A percentile compares a stretch with the other conserved stretches of the same genome.
These are phyloP conservation scores for Pythium sukuiense DNA, from an alignment of 352 stramenopile genomes.

Conservation along the genomic window DNA sequence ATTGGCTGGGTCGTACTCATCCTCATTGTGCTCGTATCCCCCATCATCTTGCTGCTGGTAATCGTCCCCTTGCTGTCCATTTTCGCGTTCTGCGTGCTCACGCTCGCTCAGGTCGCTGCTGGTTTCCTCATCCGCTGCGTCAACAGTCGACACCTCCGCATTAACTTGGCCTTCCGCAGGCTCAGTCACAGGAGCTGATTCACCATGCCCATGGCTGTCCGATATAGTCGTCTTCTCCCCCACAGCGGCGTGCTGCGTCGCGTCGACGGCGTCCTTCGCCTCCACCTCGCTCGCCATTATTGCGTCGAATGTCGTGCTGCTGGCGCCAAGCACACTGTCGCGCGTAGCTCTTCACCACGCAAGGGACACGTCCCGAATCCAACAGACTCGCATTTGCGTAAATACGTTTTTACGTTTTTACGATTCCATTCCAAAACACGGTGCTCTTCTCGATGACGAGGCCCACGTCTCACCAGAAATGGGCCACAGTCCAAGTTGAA, in stretches of 20 bases:
- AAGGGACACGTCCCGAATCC: conserved; percentile 11
- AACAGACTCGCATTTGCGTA: background rate
- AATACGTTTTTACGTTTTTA: conserved; percentile 7
- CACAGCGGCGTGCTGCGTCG: background rate
- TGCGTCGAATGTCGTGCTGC: background rate
- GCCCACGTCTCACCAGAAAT: background rate
- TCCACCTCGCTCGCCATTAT: conserved; percentile 14
- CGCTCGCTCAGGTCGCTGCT: conserved; percentile 3
- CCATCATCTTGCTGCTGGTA: background rate
- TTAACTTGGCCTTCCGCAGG: background rate
- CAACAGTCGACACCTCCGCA: background rate
- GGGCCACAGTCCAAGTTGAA: conserved; percentile 23
- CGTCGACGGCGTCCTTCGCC: background rate
- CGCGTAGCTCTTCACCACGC: background rate
- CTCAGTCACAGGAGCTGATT: background rate
- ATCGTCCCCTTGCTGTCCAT: conserved; percentile 8
- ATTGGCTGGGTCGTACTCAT: conserved; percentile 38
- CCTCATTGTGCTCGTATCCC: conserved; percentile 20
- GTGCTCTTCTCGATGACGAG: conserved; percentile 6
- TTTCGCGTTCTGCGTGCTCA: background rate
- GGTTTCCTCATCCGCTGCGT: background rate
- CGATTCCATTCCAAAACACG: background rate
- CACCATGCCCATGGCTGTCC: background rate
- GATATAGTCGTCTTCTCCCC: background rate
- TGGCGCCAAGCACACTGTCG: background rate